Conservation (phyloP, 768 basidiomycete genomes). For the Tricholoma terreum region DNA sequence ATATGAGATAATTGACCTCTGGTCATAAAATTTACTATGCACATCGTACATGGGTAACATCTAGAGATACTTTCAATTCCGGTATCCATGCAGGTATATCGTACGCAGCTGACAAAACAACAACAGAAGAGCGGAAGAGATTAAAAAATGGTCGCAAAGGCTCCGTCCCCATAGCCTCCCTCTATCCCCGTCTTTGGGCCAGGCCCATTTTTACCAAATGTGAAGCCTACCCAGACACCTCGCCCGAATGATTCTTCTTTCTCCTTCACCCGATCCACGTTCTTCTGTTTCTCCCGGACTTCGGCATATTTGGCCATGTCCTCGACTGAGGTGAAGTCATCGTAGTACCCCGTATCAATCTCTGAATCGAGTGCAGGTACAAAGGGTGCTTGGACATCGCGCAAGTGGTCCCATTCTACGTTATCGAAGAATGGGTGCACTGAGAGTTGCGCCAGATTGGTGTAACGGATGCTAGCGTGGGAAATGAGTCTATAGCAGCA, state of each 20-base stretch:
- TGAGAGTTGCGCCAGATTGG: conserved; percentile 69
- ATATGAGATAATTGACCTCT: no score
- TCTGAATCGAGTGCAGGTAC: conserved; percentile 94
- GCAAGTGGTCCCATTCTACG: conserved; percentile 76
- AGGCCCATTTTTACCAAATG: conserved; percentile 85
- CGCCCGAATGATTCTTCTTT: conserved; percentile 70
- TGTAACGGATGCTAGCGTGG: conserved; percentile 75
- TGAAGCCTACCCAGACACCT: conserved; percentile 91
- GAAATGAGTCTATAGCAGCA: conserved; percentile 67
- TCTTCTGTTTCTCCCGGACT: conserved; percentile 93
- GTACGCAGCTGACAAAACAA: neutral
- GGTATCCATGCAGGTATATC: no score
- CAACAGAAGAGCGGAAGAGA: neutral
- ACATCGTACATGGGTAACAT: neutral
- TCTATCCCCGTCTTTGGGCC: conserved; percentile 42
- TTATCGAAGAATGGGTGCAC: conserved; percentile 80
- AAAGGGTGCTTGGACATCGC: conserved; percentile 79
- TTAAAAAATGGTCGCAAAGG: conserved; percentile 62
- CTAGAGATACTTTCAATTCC: no score
- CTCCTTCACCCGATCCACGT: conserved; percentile 90
- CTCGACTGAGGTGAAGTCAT: conserved; percentile 81
- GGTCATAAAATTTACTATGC: no score
- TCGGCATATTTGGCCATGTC: conserved; percentile 99
- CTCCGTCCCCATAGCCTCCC: conserved; percentile 45
- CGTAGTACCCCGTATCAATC: conserved; percentile 93